Base-by-base conservation (phyloP, 2,329 filamentous ascomycete genomes). In the Bipolaris sorokiniana region DNA sequence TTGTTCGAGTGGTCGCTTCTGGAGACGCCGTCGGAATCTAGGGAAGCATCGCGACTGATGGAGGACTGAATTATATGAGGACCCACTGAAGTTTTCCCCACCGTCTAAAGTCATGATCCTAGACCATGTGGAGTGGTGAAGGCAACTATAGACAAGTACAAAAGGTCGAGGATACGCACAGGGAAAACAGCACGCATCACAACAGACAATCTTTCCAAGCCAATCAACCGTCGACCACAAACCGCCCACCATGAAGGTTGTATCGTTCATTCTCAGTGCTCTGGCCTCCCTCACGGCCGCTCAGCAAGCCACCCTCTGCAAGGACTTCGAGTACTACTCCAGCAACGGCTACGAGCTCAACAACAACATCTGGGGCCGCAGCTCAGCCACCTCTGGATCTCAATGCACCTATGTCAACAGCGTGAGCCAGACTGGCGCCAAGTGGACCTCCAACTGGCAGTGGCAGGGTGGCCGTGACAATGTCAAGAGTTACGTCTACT, bases 361-460 rank as follows among this genome's bases (percentile, higher is more conserved):
- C 59, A 69, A 68, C 64, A 68, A 70, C 59, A 56, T 63, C 42
- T 69, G 65, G 66, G 66, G 65, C 46, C 56, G 58, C 49, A 51
- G 55, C 23, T 48, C 56, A n/a, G 62, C 62, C 3, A 63, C 47
- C 10, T 53, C 59, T 36, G 50, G 59, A 7, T 56, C 41, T 4
- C 65, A 68, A 38, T 69, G 68, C 56, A 67, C 64, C 18, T 66
- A 63, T 18, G 59, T 64, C 34, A 41, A 66, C 3, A 63, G 62
- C 37, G 59, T 61, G 5, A 61, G 61, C 11, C 31, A 44, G 18
- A 57, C 58, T 10, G 62, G 62, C 37, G 58, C 66, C 34, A 58
- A 33, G 15, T 69, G 64, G 66, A 48, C 47, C 40, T 63, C 58
- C 3, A 58, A 36, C 13, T 69, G 68, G 65, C 49, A 45, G 20